phyloP scores from a whole-genome alignment of 306 rosid species.

The Mimosa bimucronata region DNA sequence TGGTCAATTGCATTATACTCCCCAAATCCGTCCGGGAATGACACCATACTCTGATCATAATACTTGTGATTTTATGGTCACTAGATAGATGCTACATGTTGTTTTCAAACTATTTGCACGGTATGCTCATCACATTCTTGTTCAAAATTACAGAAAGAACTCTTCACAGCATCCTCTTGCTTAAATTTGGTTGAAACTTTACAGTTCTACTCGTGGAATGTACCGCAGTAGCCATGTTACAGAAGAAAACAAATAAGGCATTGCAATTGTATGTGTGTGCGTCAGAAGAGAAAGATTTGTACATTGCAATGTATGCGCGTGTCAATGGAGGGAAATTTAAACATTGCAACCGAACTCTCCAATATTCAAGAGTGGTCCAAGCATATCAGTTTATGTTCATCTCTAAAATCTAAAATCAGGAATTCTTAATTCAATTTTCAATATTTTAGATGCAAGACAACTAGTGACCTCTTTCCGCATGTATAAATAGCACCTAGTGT shows the following conservation, averaged over 20 bases:
- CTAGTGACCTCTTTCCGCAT: too few relatives aligned
- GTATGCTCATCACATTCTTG: not conserved
- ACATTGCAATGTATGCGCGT: not conserved
- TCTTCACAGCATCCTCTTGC: not conserved
- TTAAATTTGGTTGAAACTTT: not conserved
- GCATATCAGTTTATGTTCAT: not conserved
- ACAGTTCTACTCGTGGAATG: not conserved
- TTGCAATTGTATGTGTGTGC: not conserved
- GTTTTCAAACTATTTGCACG: not conserved
- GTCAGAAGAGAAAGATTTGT: not conserved
- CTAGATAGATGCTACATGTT: not conserved
- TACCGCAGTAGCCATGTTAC: not conserved
- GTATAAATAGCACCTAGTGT: too few relatives aligned
- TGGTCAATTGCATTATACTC: conserved; percentile 24
- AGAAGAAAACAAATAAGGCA: not conserved
- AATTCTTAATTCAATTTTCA: not conserved
- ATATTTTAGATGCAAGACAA: not conserved
- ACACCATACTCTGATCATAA: not conserved
- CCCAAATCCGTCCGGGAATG: conserved; percentile 1
- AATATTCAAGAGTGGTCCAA: not conserved
- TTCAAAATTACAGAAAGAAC: not conserved
- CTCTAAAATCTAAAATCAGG: not conserved
- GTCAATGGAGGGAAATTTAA: not conserved
- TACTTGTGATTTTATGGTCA: not conserved
- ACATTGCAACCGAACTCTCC: not conserved